Percentiles rank a stretch among this genome's conserved stretches.
phyloP scores from a whole-genome alignment of 192 early-diverging fungal genomes.

The Gaertneriomyces sp. region DNA sequence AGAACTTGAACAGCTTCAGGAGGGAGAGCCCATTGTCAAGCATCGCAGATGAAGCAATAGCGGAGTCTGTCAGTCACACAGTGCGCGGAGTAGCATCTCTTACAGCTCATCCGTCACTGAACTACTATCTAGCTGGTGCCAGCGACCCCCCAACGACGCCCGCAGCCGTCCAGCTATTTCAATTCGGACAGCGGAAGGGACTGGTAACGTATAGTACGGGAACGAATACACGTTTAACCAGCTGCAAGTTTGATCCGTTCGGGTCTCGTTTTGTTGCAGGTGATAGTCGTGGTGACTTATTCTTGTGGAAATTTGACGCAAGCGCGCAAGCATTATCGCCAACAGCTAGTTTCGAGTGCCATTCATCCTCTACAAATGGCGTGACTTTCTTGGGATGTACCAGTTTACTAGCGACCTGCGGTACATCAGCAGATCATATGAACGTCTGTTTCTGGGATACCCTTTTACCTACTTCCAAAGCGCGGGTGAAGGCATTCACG shows the following conservation, averaged over 20 bases:
- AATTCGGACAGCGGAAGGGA: constrained; percentile 70
- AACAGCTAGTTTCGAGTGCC: constrained; percentile 43
- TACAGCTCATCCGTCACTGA: constrained; percentile 46
- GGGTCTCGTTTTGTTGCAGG: constrained; percentile 73
- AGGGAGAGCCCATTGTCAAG: constrained; percentile 27
- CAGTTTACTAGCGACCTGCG: constrained; percentile 69
- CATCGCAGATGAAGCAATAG: constrained; percentile 1
- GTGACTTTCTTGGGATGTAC: constrained; percentile 71
- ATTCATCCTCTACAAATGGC: constrained; percentile 64
- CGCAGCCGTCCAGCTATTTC: constrained; percentile 64
- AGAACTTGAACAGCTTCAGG: constrained; percentile 40
- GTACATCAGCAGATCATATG: constrained; percentile 51
- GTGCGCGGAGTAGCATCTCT: constrained; percentile 39
- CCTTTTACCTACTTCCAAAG: constrained; percentile 59
- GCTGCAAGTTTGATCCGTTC: constrained; percentile 69
- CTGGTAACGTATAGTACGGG: constrained; percentile 58
- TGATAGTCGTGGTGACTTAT: constrained; percentile 64
- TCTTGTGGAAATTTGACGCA: constrained; percentile 76
- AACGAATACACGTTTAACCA: constrained; percentile 43
- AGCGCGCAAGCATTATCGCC: constrained; percentile 58
- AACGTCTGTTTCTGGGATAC: constrained; percentile 79
- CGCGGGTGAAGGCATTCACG: constrained; percentile 58
- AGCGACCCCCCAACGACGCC: constrained; percentile 36
- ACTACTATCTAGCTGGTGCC: constrained; percentile 53
- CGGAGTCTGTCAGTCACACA: constrained; percentile 22